Percentiles rank a stretch among this genome's conserved stretches.
Conservation (phyloP, 139 green algal genomes). For the Coelastrella sp. region DNA sequence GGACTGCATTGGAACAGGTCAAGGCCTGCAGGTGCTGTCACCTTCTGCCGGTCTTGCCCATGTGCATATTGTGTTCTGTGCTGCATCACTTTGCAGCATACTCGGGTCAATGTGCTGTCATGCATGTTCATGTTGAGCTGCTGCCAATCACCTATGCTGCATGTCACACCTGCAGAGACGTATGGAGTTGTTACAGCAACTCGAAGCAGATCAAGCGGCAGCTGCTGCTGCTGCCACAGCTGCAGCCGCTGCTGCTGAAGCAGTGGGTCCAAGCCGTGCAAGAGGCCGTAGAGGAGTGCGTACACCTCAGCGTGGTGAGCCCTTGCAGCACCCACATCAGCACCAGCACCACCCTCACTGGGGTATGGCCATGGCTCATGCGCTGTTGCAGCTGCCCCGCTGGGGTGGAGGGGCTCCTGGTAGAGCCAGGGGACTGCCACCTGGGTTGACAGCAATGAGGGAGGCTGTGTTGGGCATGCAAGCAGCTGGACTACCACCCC, state of each 20-base stretch:
- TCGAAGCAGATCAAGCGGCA: not conserved
- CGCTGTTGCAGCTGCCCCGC: slow-evolving; percentile 2
- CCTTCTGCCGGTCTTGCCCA: too few species aligned
- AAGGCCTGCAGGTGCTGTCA: too few species aligned
- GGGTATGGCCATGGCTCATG: slow-evolving; percentile 26
- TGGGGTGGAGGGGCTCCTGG: not conserved
- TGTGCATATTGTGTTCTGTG: not conserved
- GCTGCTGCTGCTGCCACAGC: not conserved
- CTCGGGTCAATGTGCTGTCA: too few species aligned
- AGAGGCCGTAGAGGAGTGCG: not conserved
- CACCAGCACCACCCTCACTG: not conserved
- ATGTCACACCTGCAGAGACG: not conserved
- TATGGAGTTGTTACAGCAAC: not conserved
- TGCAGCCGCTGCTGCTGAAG: not conserved
- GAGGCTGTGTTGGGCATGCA: slow-evolving; percentile 61
- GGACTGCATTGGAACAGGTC: too few species aligned
- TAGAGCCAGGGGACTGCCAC: not conserved
- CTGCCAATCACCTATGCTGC: not conserved
- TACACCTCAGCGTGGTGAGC: slow-evolving; percentile 18
- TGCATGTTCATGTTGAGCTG: not conserved
- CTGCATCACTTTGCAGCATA: not conserved
- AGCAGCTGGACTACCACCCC: slow-evolving; percentile 52
- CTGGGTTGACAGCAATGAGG: slow-evolving; percentile 33
- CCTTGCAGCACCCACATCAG: not conserved
- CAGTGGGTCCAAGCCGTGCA: not conserved